Percentiles rank a stretch among this genome's conserved stretches.
These are phyloP conservation scores for Umbelopsis isabellina DNA, from an alignment of 192 early-diverging fungal species.

Conservation along the genomic window DNA sequence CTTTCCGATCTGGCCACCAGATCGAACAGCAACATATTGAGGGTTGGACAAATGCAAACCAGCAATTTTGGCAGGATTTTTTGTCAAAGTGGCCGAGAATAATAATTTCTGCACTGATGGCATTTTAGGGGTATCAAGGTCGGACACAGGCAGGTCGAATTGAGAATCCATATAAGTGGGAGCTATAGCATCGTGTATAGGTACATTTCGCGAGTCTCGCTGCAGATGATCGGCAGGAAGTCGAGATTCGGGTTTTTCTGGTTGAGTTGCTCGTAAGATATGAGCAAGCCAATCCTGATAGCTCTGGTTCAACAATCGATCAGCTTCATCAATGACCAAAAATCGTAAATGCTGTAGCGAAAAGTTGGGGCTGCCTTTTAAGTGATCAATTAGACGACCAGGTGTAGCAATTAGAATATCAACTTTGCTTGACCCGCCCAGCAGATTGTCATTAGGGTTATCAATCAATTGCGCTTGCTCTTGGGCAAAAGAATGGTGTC, in stretches of 20 bases:
- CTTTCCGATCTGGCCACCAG: constrained; percentile 28
- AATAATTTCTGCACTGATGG: constrained; percentile 85
- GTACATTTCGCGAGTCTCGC: constrained; percentile 25
- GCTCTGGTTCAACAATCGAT: constrained; percentile 88
- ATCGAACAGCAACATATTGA: constrained; percentile 76
- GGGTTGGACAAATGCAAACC: constrained; percentile 80
- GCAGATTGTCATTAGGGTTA: constrained; percentile 28
- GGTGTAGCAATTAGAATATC: constrained; percentile 95
- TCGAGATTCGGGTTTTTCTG: constrained; percentile 11
- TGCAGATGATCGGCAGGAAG: neutral
- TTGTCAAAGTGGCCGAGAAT: constrained; percentile 94
- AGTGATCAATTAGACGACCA: constrained; percentile 92
- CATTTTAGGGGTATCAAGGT: constrained; percentile 52
- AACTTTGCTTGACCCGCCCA: constrained; percentile 69
- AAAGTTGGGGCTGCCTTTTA: constrained; percentile 83
- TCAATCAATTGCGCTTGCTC: constrained; percentile 66
- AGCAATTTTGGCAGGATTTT: constrained; percentile 92
- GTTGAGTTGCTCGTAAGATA: constrained; percentile 67
- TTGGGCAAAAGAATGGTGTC: constrained; percentile 74
- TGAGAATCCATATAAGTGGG: constrained; percentile 44
- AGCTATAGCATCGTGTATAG: constrained; percentile 54
- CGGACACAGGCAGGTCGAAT: constrained; percentile 50
- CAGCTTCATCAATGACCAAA: constrained; percentile 95
- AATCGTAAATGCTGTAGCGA: constrained; percentile 91
- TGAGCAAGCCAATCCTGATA: constrained; percentile 90